Conservation (phyloP, 2,329 filamentous ascomycete genomes). For the Colletotrichum spaethianum region DNA sequence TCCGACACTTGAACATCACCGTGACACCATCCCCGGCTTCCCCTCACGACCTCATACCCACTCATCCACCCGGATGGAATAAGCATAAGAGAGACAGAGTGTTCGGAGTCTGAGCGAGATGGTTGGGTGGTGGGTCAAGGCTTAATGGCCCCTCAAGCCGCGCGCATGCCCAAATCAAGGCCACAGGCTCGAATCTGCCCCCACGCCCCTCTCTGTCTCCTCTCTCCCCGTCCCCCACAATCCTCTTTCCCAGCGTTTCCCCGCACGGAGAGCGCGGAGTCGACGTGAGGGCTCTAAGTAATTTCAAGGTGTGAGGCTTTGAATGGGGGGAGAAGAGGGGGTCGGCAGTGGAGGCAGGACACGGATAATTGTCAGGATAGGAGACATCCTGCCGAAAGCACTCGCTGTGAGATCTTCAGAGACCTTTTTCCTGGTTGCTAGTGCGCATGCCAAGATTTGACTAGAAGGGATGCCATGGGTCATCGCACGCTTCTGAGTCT, state of each 20-base stretch:
- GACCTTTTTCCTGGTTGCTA: neutral
- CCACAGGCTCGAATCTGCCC: neutral
- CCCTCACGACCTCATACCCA: conserved; percentile 4
- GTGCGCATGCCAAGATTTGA: neutral
- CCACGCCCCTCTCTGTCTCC: neutral
- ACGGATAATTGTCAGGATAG: neutral
- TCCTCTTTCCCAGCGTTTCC: conserved; percentile 7
- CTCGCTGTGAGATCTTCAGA: neutral
- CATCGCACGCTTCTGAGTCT: neutral
- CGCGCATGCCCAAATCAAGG: neutral
- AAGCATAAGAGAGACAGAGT: conserved; percentile 17
- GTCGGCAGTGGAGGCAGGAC: conserved; percentile 8
- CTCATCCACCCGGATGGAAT: conserved; percentile 5
- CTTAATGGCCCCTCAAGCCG: neutral
- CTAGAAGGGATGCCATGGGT: neutral
- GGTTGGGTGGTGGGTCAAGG: neutral
- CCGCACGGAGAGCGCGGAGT: conserved; percentile 19
- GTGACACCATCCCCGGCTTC: conserved; percentile 4
- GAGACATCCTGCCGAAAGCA: neutral
- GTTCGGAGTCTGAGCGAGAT: conserved; percentile 12
- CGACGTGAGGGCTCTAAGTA: neutral
- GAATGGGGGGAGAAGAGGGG: neutral
- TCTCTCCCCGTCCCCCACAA: conserved; percentile 14
- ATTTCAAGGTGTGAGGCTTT: neutral
- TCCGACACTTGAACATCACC: neutral